Evolutionary conservation across 805 yeast genomes (phyloP).

Genomic region (Ogataea methylovora): DNA sequence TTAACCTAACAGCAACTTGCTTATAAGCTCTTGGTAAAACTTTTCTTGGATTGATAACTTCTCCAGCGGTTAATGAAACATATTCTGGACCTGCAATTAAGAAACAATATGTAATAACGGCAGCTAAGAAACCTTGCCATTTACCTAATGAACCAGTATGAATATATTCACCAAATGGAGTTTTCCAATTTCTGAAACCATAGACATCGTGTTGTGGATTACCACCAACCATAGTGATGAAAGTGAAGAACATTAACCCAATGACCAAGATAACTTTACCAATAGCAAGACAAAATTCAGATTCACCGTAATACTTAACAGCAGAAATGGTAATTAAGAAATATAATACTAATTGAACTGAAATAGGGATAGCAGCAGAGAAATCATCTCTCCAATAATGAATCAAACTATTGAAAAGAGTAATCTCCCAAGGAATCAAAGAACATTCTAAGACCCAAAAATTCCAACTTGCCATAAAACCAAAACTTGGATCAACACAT

Average conservation of each 20-base stretch:
- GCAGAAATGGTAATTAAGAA: constrained; percentile 36
- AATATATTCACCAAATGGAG: constrained; percentile 28
- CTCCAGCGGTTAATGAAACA: constrained; percentile 40
- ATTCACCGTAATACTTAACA: constrained; percentile 39
- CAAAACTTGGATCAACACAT: constrained; percentile 37
- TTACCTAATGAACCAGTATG: constrained; percentile 35
- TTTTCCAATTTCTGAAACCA: constrained; percentile 27
- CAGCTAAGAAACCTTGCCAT: constrained; percentile 37
- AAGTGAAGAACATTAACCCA: constrained; percentile 36
- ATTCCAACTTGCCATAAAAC: constrained; percentile 42
- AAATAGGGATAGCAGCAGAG: constrained; percentile 38
- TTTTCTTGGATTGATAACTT: constrained; percentile 39
- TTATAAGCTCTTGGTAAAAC: constrained; percentile 40
- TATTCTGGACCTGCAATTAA: constrained; percentile 45
- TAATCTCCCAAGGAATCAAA: constrained; percentile 42
- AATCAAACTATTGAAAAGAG: constrained; percentile 37
- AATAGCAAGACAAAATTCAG: constrained; percentile 38
- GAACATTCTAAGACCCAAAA: constrained; percentile 41
- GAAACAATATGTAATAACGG: constrained; percentile 34
- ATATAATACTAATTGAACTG: constrained; percentile 33
- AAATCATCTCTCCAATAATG: constrained; percentile 42
- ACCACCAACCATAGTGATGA: constrained; percentile 45
- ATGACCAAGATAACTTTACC: constrained; percentile 36
- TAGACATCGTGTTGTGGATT: constrained; percentile 35
- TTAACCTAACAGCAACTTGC: constrained; percentile 36